Evolutionary conservation across 2,329 filamentous ascomycete genomes (phyloP), one percentile per base, ranked within the genome.

Genomic region (Periconia digitata): DNA sequence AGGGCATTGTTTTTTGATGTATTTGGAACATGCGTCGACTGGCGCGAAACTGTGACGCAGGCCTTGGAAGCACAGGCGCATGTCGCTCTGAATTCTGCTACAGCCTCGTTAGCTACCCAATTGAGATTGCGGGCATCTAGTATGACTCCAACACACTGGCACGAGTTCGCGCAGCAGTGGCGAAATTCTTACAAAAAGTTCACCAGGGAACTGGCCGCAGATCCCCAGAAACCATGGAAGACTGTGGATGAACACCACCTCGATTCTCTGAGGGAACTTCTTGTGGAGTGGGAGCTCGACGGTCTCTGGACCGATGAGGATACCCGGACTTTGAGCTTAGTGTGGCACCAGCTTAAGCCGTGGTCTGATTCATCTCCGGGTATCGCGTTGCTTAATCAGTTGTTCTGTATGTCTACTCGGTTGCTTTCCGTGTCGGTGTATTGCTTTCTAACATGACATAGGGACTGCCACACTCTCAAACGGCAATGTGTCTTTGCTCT

Each of bases 21-120:
- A 59, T 91, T 92, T 69, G 88, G 88, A 37, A 94, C 90, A 1
- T 83, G 86, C 54, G 89, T 94, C 39, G 80, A 92, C 74, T 92
- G 89, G 88, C 85, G 88, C 47, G 76, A 76, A 34, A 83, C 84
- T 2, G 82, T 94, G 17, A 81, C 78, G 13, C 72, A 77, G 8
- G 81, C 82, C 45, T 79, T 94, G 40, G 66, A 72, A 20, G 63
- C 75, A 10, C 76, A 77, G 34, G 79, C 82, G 13, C 67, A 70
- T 50, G 58, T 59, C 2, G 73, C 75, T 2, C 74, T 85, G 39
- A 77, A 77, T 24, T 73, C 77, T 15, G 58, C 74, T 34, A 69
- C 72, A 29, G 63, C 69, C 46, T 72, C 74, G 13, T 66, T 85
- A 6, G 62, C 81, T 0, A 72, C 74, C 8, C 55, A 70, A 6